These are phyloP conservation scores for Penicillium aurantiogriseum DNA, from an alignment of 2,329 filamentous ascomycete species.

Conservation along the genomic window DNA sequence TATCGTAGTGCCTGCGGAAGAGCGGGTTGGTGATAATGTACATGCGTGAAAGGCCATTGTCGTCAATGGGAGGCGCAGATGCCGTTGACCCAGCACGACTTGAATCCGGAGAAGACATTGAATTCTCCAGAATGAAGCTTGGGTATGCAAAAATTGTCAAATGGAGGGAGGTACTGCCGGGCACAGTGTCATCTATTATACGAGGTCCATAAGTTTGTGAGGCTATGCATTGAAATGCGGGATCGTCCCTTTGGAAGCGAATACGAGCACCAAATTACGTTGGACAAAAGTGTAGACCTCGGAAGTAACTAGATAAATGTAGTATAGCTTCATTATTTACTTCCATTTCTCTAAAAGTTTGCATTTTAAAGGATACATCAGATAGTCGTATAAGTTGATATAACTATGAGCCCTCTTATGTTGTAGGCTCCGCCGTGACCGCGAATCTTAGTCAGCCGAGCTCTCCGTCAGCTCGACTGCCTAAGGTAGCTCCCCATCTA, in stretches of 20 bases:
- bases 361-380: background rate
- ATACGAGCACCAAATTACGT: background rate
- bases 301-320: background rate
- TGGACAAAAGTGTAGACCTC: background rate
- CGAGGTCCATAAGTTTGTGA: background rate
- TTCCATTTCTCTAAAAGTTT: background rate
- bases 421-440: background rate
- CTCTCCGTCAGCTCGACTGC: constrained; percentile 42
- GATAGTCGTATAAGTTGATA: background rate
- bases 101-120: constrained; percentile 10
- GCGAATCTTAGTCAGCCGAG: constrained; percentile 21
- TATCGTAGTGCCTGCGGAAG: constrained; percentile 16
- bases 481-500: constrained; percentile 23
- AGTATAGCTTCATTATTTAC: background rate
- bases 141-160: background rate
- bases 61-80: constrained; percentile 7
- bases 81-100: constrained; percentile 9
- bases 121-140: background rate
- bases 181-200: background rate
- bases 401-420: background rate
- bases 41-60: constrained; percentile 4
- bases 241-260: background rate
- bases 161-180: background rate
- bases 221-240: background rate
- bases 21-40: constrained; percentile 13